Base-by-base conservation (phyloP, 805 yeast genomes). In the Schwanniomyces polymorphus region DNA sequence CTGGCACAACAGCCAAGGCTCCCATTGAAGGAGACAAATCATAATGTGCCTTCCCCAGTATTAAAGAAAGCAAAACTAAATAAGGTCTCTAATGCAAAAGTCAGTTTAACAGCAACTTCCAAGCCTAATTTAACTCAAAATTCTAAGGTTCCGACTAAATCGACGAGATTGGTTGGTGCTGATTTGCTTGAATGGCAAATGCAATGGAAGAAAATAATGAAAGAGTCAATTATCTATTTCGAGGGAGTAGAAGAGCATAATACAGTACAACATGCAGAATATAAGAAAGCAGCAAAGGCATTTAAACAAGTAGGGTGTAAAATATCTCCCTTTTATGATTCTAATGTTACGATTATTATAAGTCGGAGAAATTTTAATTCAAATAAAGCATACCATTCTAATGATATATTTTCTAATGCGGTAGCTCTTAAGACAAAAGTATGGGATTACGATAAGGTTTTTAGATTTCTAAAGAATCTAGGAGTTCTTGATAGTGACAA, bases 361-460 rank as follows among this genome's bases (percentile, higher is more conserved):
- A 82, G 94, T 11, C 76, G 84, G 53, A 75, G 96, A 49, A 60
- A 75, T 42, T 69, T 71, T 61, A 64, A 74, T 56, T 52, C 75
- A 48, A 57, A 52, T 50, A 60, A 56, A 35, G 73, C 62, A 10
- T 80, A 84, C 60, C 61, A 71, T 51, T 65, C 56, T 65, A 79
- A 53, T 48, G 96, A 91, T 61, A 82, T 89, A 7, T 78, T 90
- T 54, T 73, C 79, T 44, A 78, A 81, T 51, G 95, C 91, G 5
- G 63, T 68, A 27, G 74, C 72, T 42, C 76, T 75, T 44, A 82
- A 81, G 50, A 79, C 86, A 64, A 89, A 91, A 63, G 86, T 91
- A 21, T 92, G 97, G 97, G 81, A 85, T 34, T 84, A 81, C 57
- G 96, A 89, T 46, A 92, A 91, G 64, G 90, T 91, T 1, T 79